phyloP scores from a whole-genome alignment of 306 rosid genomes.

The Pterocarpus santalinus region DNA sequence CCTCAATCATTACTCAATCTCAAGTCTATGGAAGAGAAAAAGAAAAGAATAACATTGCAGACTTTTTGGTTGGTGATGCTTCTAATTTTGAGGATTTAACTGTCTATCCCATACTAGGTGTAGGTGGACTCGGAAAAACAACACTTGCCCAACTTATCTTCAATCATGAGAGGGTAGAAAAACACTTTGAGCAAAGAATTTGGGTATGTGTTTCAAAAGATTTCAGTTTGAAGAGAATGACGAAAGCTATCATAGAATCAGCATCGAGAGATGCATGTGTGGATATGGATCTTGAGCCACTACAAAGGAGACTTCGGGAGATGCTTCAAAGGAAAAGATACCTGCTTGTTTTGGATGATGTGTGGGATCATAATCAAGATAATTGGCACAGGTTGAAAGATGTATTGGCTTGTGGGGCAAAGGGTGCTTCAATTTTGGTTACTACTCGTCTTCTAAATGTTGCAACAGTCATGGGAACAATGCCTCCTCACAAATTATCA shows the following conservation, averaged over 20 bases:
- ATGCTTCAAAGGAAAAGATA: slow-evolving; percentile 25
- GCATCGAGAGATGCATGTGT: neutral
- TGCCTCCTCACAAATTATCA: slow-evolving; percentile 13
- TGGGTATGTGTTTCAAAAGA: slow-evolving; percentile 50
- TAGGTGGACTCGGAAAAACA: slow-evolving; percentile 50
- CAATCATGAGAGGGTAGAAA: slow-evolving; percentile 28
- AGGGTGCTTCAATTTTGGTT: slow-evolving; percentile 53
- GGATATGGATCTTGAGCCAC: neutral
- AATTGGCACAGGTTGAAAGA: slow-evolving; percentile 49
- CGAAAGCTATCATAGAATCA: slow-evolving; percentile 28
- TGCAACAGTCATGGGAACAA: slow-evolving; percentile 43
- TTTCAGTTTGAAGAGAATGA: slow-evolving; percentile 31
- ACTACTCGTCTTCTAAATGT: slow-evolving; percentile 47
- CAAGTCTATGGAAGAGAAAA: slow-evolving; percentile 45
- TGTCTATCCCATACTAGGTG: slow-evolving; percentile 21
- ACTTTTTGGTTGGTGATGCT: slow-evolving; percentile 35
- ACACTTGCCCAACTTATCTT: slow-evolving; percentile 43
- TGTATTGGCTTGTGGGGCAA: slow-evolving; percentile 44
- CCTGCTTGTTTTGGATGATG: slow-evolving; percentile 59
- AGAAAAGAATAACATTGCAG: slow-evolving; percentile 8
- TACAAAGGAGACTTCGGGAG: slow-evolving; percentile 3
- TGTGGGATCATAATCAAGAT: slow-evolving; percentile 53
- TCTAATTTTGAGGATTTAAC: neutral
- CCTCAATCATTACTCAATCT: slow-evolving; percentile 18
- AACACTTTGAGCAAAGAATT: slow-evolving; percentile 35